phyloP scores from a whole-genome alignment of 139 green algal genomes.

The Chlamydomonas incerta region DNA sequence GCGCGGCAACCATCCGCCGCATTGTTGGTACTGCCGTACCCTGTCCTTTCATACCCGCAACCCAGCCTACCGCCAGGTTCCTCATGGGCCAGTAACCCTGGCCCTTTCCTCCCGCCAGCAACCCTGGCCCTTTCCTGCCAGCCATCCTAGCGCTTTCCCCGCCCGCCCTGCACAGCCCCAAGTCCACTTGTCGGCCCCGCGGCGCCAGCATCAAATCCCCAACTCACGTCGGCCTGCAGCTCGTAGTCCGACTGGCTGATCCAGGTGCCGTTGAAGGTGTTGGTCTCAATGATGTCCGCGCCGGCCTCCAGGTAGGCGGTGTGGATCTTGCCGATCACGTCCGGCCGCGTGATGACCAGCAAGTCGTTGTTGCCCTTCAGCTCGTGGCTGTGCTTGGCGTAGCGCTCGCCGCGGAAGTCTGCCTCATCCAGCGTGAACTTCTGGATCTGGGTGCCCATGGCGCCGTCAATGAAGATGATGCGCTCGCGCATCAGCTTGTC shows the following conservation, averaged over 20 bases:
- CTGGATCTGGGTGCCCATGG: slow-evolving; percentile 96
- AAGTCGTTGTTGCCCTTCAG: slow-evolving; percentile 99
- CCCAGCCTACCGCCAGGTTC: too few species aligned
- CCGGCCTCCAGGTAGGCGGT: slow-evolving; percentile 89
- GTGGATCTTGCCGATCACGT: slow-evolving; percentile 96
- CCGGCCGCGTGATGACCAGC: slow-evolving; percentile 93
- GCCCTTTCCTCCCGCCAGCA: too few species aligned
- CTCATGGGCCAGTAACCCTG: too few species aligned
- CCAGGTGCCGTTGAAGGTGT: slow-evolving; percentile 97
- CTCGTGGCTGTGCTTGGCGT: slow-evolving; percentile 83
- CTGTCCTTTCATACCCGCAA: too few species aligned
- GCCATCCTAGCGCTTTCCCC: too few species aligned
- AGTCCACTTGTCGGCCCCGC: too few species aligned
- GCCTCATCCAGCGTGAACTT: slow-evolving; percentile 89
- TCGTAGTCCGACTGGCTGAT: slow-evolving; percentile 96
- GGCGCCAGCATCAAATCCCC: too few species aligned
- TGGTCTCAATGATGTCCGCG: slow-evolving; percentile 99
- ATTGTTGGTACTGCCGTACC: too few species aligned
- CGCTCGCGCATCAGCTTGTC: slow-evolving; percentile 88
- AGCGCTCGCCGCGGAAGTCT: slow-evolving; percentile 90
- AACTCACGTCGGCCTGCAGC: slow-evolving; percentile 74
- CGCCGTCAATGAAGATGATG: slow-evolving; percentile 96
- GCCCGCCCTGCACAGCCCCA: too few species aligned
- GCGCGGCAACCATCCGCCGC: too few species aligned
- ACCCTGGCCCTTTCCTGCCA: too few species aligned